Percentiles rank a stretch among this genome's conserved stretches.
phyloP scores from a whole-genome alignment of 306 rosid genomes.

The Mucuna pruriens region DNA sequence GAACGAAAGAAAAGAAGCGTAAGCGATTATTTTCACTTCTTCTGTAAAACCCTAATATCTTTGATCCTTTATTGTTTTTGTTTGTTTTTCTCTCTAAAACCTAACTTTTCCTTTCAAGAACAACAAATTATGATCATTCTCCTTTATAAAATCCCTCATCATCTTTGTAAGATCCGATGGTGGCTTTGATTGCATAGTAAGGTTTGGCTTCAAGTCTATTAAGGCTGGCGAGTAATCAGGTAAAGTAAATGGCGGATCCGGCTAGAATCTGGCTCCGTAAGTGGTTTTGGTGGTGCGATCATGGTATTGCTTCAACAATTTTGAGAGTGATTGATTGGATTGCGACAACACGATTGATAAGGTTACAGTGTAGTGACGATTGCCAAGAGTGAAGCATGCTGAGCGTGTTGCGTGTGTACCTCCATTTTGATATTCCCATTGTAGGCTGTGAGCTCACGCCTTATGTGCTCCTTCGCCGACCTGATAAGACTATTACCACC shows the following conservation, averaged over 20 bases:
- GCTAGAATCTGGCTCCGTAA: slow-evolving; percentile 63
- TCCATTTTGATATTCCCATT: slow-evolving; percentile 98
- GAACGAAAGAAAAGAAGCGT: background rate
- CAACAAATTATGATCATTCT: slow-evolving; percentile 42
- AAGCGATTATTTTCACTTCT: slow-evolving; percentile 50
- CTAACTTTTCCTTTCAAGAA: slow-evolving; percentile 30
- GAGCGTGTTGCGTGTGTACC: slow-evolving; percentile 97
- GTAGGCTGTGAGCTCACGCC: slow-evolving; percentile 99
- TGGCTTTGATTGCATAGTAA: slow-evolving; percentile 50
- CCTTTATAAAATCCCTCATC: background rate
- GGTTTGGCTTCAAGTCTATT: slow-evolving; percentile 40
- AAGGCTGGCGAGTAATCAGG: slow-evolving; percentile 83
- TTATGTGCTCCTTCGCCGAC: slow-evolving; percentile 89
- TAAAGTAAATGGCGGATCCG: slow-evolving; percentile 94
- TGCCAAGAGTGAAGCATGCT: slow-evolving; percentile 88
- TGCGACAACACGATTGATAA: slow-evolving; percentile 39
- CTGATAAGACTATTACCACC: slow-evolving; percentile 69
- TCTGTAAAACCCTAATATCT: slow-evolving; percentile 80
- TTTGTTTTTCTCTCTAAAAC: slow-evolving; percentile 19
- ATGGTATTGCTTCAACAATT: slow-evolving; percentile 9
- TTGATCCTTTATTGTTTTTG: slow-evolving; percentile 35
- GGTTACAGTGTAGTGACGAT: slow-evolving; percentile 52
- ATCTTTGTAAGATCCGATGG: background rate
- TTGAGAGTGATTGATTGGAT: slow-evolving; percentile 38
- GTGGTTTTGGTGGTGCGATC: slow-evolving; percentile 10